Percentiles rank a stretch among this genome's conserved stretches.
phyloP scores from a whole-genome alignment of 768 basidiomycete genomes.

The Termitomyces sp. region DNA sequence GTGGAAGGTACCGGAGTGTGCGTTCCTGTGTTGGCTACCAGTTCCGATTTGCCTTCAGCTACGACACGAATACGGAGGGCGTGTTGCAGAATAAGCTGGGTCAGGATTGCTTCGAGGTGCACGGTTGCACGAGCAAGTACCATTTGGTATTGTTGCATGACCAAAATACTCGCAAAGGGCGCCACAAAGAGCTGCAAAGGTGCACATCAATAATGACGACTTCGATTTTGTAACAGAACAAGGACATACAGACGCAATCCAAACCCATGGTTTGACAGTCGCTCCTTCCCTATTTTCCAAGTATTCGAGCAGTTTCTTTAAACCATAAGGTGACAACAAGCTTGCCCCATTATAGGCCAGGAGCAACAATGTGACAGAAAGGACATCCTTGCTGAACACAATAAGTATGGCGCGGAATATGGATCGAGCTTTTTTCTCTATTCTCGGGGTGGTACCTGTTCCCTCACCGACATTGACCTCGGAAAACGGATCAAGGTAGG shows the following conservation, averaged over 20 bases:
- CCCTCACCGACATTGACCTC: slow-evolving; percentile 18
- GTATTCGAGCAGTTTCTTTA: slow-evolving; percentile 38
- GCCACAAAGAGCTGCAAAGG: slow-evolving; percentile 35
- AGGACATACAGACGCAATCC: slow-evolving; percentile 46
- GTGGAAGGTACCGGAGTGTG: slow-evolving; percentile 1
- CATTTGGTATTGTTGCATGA: slow-evolving; percentile 16
- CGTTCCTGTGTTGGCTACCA: slow-evolving; percentile 6
- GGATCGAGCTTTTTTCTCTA: slow-evolving; percentile 31
- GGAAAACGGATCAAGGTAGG: slow-evolving; percentile 16
- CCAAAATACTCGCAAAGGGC: slow-evolving; percentile 6
- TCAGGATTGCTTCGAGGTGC: slow-evolving; percentile 43
- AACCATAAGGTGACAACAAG: slow-evolving; percentile 33
- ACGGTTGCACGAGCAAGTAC: slow-evolving; percentile 42
- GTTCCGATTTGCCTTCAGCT: slow-evolving; percentile 25
- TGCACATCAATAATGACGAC: slow-evolving; percentile 38
- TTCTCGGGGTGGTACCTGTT: slow-evolving; percentile 34
- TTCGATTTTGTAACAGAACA: slow-evolving; percentile 30
- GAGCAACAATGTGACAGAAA: slow-evolving; percentile 23
- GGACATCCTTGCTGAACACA: slow-evolving; percentile 30
- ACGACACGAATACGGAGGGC: slow-evolving; percentile 59
- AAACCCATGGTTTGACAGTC: slow-evolving; percentile 60
- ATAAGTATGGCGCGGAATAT: slow-evolving; percentile 42
- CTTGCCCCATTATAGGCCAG: slow-evolving; percentile 19
- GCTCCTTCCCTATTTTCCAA: slow-evolving; percentile 44
- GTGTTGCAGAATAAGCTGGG: slow-evolving; percentile 40